Conservation (phyloP, 495 filamentous ascomycete species). For the Hyaloscypha bicolor region DNA sequence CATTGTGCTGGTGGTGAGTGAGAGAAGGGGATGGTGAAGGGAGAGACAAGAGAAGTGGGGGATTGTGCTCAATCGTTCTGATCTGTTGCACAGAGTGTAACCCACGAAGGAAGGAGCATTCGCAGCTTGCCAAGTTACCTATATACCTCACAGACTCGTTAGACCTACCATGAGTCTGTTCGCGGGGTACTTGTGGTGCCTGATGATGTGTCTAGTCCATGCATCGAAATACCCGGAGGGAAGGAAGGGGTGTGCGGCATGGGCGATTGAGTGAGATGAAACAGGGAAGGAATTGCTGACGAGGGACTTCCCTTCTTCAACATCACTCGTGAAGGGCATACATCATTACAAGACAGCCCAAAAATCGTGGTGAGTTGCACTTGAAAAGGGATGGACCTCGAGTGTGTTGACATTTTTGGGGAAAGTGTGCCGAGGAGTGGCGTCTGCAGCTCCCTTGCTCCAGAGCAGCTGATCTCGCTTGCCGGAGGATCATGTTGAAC, state of each 20-base stretch:
- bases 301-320: background rate
- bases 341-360: no score
- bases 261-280: background rate
- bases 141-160: background rate
- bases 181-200: background rate
- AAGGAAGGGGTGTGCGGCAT: background rate
- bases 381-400: no score
- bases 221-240: background rate
- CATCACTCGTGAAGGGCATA: no score
- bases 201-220: background rate
- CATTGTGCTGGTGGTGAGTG: conserved; percentile 18
- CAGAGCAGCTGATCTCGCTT: no score
- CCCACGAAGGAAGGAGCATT: background rate
- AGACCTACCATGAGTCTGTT: background rate
- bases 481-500: no score
- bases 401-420: no score
- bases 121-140: background rate
- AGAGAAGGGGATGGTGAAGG: background rate
- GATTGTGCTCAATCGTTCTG: background rate
- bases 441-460: no score
- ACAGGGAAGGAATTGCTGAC: background rate
- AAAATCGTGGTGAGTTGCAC: no score
- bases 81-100: background rate
- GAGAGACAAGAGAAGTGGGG: background rate
- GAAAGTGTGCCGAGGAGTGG: no score